Conservation (phyloP, 768 basidiomycete species). For the Boletus rubescentipes region DNA sequence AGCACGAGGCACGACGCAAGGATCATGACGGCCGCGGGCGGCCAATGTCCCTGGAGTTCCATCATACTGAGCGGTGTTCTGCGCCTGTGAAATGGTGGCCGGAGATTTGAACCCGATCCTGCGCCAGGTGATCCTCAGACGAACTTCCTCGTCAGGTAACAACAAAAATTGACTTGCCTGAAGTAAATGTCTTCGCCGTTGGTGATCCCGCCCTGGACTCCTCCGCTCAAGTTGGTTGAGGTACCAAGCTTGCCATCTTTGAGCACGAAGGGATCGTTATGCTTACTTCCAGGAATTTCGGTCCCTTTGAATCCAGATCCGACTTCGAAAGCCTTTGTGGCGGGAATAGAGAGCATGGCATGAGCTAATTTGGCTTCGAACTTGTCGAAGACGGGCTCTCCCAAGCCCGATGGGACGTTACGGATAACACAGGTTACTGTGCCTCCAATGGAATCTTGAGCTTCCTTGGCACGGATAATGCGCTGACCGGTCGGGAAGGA, state of each 20-base stretch:
- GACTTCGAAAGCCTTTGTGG: constrained; percentile 97
- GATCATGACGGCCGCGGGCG: constrained; percentile 92
- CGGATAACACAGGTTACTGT: constrained; percentile 96
- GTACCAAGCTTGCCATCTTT: constrained; percentile 80
- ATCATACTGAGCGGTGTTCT: constrained; percentile 90
- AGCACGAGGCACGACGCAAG: constrained; percentile 95
- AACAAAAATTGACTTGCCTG: constrained; percentile 50
- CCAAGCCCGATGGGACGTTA: constrained; percentile 84
- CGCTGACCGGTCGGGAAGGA: constrained; percentile 49
- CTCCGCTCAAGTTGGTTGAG: constrained; percentile 92
- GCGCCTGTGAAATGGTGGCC: constrained; percentile 93
- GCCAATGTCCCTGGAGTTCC: constrained; percentile 87
- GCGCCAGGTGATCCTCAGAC: constrained; percentile 10
- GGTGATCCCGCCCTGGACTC: constrained; percentile 95
- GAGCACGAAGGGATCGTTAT: constrained; percentile 86
- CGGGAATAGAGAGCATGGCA: constrained; percentile 98
- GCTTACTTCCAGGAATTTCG: constrained; percentile 86
- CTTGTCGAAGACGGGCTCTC: constrained; percentile 98
- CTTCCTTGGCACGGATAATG: constrained; percentile 90
- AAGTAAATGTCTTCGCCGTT: constrained; percentile 99
- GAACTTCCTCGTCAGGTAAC: neutral
- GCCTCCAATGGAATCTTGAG: constrained; percentile 95
- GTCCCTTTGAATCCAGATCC: constrained; percentile 96
- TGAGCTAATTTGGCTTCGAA: constrained; percentile 94
- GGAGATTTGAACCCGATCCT: constrained; percentile 98